Evolutionary conservation across 768 basidiomycete species (phyloP), one percentile per base, ranked within the genome.

Genomic region (Lactifluus piperatus): DNA sequence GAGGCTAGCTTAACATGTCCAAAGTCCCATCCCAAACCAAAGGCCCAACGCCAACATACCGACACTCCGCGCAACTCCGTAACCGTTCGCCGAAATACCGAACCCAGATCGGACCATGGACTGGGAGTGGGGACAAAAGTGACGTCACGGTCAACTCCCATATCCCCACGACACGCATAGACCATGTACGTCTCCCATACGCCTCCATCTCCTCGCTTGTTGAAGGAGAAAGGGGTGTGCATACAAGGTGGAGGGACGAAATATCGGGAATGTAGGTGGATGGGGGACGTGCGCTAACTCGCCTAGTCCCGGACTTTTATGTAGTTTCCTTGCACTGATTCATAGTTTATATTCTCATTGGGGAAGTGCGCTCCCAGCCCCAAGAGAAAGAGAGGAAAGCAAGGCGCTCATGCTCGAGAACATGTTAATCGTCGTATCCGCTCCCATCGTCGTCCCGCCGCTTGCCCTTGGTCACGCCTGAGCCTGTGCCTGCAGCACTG

Each of bases 371-470:
- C 37, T 29, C 37, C 47, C 20, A 43, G 36, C 20, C 45, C 48
- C 10, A 16, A 26, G 16, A 20, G 39, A 16, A 44, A 24, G 48
- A 34, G 7, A 32, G 30, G 30, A n/a, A 5, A 32, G 20, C 1
- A 10, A 22, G 54, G 30, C 26, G 16, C 34, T 4, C 18, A 44
- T 30, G 37, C 13, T 32, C 48, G 41, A 27, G 30, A 39, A 24
- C 22, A 22, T 24, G 46, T 29, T 45, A 60, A 30, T 60, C 58
- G 26, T 60, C 58, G 27, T 50, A 54, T 11, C 41, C 48, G 11
- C 54, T 60, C 14, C 29, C 58, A 2, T 60, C 58, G 5, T 55
- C 53, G 16, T 51, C 58, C 26, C 48, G 54, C 34, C 26, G 48
- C 41, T 60, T 60, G 34, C 43, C 58, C 11, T 51, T 55, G 16